phyloP scores from a whole-genome alignment of 352 stramenopile species.

The Phytophthora cajani region DNA sequence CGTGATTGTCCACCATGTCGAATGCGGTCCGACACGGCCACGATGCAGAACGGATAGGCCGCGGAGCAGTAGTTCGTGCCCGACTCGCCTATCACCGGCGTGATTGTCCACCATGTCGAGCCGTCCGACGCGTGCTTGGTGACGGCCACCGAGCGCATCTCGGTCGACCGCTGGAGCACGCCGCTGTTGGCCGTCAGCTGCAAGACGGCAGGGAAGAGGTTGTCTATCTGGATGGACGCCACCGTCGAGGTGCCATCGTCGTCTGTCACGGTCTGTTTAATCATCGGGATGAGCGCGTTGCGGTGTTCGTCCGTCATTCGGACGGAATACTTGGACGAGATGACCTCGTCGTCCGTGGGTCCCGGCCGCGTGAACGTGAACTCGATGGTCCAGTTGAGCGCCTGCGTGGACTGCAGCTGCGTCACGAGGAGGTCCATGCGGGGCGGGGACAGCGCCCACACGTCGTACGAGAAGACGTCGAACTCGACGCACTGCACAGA shows the following conservation, averaged over 20 bases:
- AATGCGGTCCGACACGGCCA: conserved; percentile 89
- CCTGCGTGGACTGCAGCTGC: conserved; percentile 72
- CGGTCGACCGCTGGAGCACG: conserved; percentile 59
- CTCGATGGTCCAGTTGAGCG: conserved; percentile 75
- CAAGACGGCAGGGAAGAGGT: conserved; percentile 67
- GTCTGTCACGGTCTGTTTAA: conserved; percentile 61
- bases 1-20: conserved; percentile 76
- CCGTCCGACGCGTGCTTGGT: conserved; percentile 64
- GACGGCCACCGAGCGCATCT: conserved; percentile 61
- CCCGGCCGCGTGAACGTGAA: conserved; percentile 76
- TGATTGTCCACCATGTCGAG: conserved; percentile 74
- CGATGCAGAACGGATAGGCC: conserved; percentile 74
- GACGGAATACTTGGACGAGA: conserved; percentile 59
- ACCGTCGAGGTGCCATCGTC: conserved; percentile 37
- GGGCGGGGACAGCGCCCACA: conserved; percentile 78
- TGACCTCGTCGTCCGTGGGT: conserved; percentile 62
- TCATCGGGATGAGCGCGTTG: conserved; percentile 75
- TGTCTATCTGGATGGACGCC: conserved; percentile 54
- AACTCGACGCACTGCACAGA: conserved; percentile 83
- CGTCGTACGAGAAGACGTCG: conserved; percentile 75
- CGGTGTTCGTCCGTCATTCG: conserved; percentile 64
- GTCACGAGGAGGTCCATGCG: conserved; percentile 73
- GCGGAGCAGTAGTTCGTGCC: conserved; percentile 55
- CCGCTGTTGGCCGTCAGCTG: conserved; percentile 76
- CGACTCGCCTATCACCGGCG: conserved; percentile 40